Evolutionary conservation across 768 basidiomycete genomes (phyloP).

Genomic region (Mrakia hoshinonis): DNA sequence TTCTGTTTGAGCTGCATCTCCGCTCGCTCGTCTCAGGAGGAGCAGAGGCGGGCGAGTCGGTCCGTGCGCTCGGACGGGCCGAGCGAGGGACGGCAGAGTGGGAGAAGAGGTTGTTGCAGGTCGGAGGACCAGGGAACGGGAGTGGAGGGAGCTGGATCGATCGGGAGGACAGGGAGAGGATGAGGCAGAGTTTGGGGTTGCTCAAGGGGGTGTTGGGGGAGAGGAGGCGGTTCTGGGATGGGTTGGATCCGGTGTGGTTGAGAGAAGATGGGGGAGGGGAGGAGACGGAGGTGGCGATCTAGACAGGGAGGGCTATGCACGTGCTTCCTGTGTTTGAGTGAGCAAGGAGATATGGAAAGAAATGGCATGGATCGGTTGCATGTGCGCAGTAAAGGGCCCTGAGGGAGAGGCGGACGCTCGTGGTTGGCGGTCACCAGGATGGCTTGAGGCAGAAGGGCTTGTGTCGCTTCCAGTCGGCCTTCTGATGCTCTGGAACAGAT

Average conservation of each 20-base stretch:
- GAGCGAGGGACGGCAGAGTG: background rate
- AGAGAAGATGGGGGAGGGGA: too few species aligned
- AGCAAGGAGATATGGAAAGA: too few species aligned
- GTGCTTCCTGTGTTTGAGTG: too few species aligned
- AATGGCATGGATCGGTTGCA: too few species aligned
- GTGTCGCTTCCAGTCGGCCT: too few species aligned
- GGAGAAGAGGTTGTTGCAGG: background rate
- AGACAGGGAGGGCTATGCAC: too few species aligned
- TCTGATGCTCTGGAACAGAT: too few species aligned
- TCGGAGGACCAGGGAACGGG: background rate
- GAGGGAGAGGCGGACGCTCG: too few species aligned
- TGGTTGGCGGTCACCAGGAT: too few species aligned
- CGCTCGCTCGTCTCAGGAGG: background rate
- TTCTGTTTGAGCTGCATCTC: slow-evolving; percentile 1
- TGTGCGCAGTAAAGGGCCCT: too few species aligned
- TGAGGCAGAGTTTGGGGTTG: background rate
- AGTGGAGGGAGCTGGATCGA: background rate
- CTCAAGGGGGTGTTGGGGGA: background rate
- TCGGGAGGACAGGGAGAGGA: slow-evolving; percentile 1
- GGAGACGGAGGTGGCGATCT: too few species aligned
- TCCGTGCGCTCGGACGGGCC: background rate
- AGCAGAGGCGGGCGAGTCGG: background rate
- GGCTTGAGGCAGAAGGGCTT: too few species aligned
- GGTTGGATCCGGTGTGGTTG: background rate
- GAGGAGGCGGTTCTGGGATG: background rate